Conservation (phyloP, 352 stramenopile species). For the Pythium volutum region DNA sequence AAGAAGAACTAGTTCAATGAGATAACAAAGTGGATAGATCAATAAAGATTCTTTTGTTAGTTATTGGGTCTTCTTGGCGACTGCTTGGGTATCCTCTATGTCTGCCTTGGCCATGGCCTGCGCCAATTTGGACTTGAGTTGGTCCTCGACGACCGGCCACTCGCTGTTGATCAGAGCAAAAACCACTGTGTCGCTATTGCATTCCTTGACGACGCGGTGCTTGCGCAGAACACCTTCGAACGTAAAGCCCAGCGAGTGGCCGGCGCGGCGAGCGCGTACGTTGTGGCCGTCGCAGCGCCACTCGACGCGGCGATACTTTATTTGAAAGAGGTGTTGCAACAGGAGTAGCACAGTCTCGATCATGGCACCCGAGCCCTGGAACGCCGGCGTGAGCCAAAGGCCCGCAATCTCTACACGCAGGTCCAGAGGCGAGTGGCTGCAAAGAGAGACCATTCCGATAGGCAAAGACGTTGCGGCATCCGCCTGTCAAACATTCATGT, state of each 20-base stretch:
- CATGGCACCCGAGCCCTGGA: conserved; percentile 52
- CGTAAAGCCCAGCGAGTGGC: conserved; percentile 77
- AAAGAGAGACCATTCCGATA: conserved; percentile 80
- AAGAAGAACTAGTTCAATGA: conserved; percentile 9
- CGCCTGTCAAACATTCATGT: conserved; percentile 39
- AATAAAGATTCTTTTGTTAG: conserved; percentile 14
- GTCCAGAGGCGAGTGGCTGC: conserved; percentile 68
- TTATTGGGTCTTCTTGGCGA: conserved; percentile 38
- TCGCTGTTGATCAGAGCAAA: conserved; percentile 89
- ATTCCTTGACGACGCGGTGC: conserved; percentile 79
- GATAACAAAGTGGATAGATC: background rate
- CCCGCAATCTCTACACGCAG: conserved; percentile 76
- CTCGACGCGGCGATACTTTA: conserved; percentile 83
- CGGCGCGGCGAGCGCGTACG: conserved; percentile 71
- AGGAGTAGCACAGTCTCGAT: conserved; percentile 68
- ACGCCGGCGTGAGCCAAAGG: conserved; percentile 79
- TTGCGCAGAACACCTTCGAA: conserved; percentile 89
- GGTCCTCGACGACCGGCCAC: conserved; percentile 66
- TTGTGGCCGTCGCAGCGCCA: conserved; percentile 87
- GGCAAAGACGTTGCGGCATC: conserved; percentile 40
- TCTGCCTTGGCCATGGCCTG: conserved; percentile 4
- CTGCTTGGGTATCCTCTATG: background rate
- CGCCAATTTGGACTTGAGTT: conserved; percentile 35
- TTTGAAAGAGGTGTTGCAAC: conserved; percentile 66
- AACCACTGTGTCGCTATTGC: conserved; percentile 83